phyloP scores from a whole-genome alignment of 345 rosid species.

The Citropsis articulata region DNA sequence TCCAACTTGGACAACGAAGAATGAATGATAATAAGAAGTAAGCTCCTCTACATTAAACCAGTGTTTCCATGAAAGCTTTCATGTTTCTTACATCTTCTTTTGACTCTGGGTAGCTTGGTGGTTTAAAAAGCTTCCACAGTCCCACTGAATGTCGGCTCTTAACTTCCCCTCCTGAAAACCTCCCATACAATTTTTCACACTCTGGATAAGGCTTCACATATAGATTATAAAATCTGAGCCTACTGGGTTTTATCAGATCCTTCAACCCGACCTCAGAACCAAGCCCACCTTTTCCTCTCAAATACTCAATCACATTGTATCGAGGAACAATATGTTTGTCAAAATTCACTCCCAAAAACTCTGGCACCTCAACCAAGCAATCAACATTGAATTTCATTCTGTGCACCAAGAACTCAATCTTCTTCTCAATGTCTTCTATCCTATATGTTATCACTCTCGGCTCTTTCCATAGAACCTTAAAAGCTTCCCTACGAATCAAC shows the following conservation, averaged over 20 bases:
- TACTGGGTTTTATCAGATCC: slow-evolving; percentile 65
- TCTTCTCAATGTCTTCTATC: slow-evolving; percentile 61
- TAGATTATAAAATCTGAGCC: slow-evolving; percentile 67
- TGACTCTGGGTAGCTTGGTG: slow-evolving; percentile 40
- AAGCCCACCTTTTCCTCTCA: slow-evolving; percentile 60
- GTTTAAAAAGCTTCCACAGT: slow-evolving; percentile 70
- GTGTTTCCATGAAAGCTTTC: slow-evolving; percentile 52
- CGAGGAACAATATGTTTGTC: slow-evolving; percentile 77
- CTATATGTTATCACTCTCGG: slow-evolving; percentile 63
- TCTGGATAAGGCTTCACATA: slow-evolving; percentile 91
- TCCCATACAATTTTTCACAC: slow-evolving; percentile 67
- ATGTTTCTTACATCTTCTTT: slow-evolving; percentile 59
- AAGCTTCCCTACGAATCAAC: slow-evolving; percentile 70
- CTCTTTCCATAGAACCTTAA: slow-evolving; percentile 77
- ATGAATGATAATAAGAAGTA: background rate
- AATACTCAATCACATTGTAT: slow-evolving; percentile 60
- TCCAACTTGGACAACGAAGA: background rate
- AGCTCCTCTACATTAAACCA: slow-evolving; percentile 28
- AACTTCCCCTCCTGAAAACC: slow-evolving; percentile 39
- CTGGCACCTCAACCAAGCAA: slow-evolving; percentile 71
- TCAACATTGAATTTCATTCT: slow-evolving; percentile 43
- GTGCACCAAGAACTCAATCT: slow-evolving; percentile 58
- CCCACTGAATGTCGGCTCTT: slow-evolving; percentile 50
- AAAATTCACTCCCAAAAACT: slow-evolving; percentile 71
- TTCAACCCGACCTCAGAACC: slow-evolving; percentile 64